Evolutionary conservation across 495 filamentous ascomycete species (phyloP).

Genomic region (Podospora pseudocomata): DNA sequence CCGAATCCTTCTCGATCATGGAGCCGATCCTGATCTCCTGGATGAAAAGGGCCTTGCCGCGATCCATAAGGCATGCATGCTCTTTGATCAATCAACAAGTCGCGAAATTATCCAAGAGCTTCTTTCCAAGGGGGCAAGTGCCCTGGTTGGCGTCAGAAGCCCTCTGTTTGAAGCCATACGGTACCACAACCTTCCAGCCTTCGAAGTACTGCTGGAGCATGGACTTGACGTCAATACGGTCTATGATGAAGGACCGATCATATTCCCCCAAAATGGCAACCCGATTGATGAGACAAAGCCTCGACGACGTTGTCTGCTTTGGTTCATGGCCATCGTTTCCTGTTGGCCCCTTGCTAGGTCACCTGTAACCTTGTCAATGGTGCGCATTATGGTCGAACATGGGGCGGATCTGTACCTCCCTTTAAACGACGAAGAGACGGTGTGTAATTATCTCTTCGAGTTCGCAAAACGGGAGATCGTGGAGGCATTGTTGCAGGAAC

Average conservation of each 20-base stretch:
- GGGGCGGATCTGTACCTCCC: constrained; percentile 25
- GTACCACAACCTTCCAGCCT: neutral
- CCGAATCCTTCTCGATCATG: neutral
- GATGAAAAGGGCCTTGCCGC: neutral
- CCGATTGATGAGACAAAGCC: no score
- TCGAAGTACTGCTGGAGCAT: neutral
- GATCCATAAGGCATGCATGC: neutral
- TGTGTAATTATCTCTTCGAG: constrained; percentile 26
- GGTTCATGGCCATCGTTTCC: no score
- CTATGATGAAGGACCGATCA: neutral
- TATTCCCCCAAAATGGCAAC: no score
- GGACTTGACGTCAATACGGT: neutral
- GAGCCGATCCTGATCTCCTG: neutral
- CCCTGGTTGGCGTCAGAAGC: neutral
- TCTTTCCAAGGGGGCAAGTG: neutral
- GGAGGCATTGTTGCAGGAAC: constrained; percentile 16
- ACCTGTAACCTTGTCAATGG: constrained; percentile 7
- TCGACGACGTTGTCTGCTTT: no score
- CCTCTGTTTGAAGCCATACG: neutral
- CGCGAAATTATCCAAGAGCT: neutral
- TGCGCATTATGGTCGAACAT: constrained; percentile 19
- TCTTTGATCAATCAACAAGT: no score
- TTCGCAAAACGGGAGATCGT: constrained; percentile 10
- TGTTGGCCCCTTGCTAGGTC: no score
- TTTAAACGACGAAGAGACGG: constrained; percentile 19